A percentile compares a stretch with the other conserved stretches of the same genome.
These are phyloP conservation scores for Flaveria robusta DNA, from an alignment of 129 eudicot genomes.

Conservation along the genomic window DNA sequence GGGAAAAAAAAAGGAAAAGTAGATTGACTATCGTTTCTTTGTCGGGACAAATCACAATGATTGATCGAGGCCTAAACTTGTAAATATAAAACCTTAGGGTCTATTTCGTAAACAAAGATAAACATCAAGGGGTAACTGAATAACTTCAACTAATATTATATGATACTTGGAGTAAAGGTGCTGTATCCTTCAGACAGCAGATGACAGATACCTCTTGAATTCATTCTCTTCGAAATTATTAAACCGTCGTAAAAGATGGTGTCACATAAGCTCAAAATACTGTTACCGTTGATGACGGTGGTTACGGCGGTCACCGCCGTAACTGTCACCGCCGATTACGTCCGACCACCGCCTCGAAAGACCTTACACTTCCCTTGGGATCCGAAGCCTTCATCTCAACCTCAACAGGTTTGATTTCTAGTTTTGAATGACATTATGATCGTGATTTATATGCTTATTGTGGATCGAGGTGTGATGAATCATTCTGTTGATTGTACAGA, in stretches of 20 bases:
- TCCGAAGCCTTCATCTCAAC: conserved; percentile 51
- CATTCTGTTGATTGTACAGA: conserved; percentile 6
- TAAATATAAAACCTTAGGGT: not conserved
- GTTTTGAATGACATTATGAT: not conserved
- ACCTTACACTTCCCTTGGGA: conserved; percentile 56
- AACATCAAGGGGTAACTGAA: not conserved
- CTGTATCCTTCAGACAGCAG: conserved; percentile 8
- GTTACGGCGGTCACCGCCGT: conserved; percentile 21
- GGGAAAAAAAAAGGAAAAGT: conserved; percentile 1
- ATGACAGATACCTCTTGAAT: conserved; percentile 1
- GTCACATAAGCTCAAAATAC: conserved; percentile 33
- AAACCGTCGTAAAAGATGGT: conserved; percentile 30
- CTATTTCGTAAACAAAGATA: not conserved
- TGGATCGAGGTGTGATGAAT: conserved; percentile 8
- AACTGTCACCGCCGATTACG: conserved; percentile 41
- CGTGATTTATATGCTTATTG: not conserved
- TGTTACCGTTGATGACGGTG: conserved; percentile 27
- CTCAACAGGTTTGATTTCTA: conserved; percentile 60
- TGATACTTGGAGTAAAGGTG: conserved; percentile 5
- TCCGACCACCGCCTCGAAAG: conserved; percentile 76
- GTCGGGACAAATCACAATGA: conserved; percentile 14
- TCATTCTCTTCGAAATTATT: not conserved
- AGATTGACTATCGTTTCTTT: conserved; percentile 20
- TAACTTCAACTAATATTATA: not conserved
- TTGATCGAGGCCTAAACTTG: conserved; percentile 4